Base-by-base conservation (phyloP, 2,329 filamentous ascomycete species). In the Fusarium sulawesiense region DNA sequence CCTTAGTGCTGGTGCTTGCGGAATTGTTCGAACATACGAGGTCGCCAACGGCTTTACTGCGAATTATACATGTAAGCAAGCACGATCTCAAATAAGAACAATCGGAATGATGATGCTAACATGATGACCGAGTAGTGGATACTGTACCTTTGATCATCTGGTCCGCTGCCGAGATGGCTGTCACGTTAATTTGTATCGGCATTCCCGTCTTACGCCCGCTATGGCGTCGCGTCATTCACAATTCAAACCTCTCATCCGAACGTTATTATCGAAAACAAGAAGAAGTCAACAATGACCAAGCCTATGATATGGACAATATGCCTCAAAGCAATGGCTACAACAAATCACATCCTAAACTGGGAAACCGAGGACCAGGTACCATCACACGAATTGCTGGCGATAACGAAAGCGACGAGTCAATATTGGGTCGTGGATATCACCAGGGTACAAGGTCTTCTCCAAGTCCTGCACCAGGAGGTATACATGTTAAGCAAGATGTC, bases 181-280 rank as follows among this genome's bases (percentile, higher is more conserved):
- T 81, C 10, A 78, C 78, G 23, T 72, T 82, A 57, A 71, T 82
- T 23, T 82, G 80, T 68, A 76, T 80, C 29, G 79, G 77, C 20
- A 80, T 82, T 7, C 80, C 80, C 4, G 78, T 80, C 13, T 73
- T 80, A 10, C 75, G 79, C 0, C 80, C 80, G 1, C 73, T 82
- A 2, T 82, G 80, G 68, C 71, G 27, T 6, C 25, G 45, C 10
- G 27, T 21, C n/a, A 5, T 30, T 10, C 18, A 14, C 13, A 27
- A 20, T 4, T 30, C 45, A 6, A 30, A 21, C 9, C n/a, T 48
- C 18, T 48, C 45, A 3, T 29, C 27, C 6, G 45, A 48, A 30
- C 27, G n/a, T 4, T 21, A 48, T 4, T 21, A 29, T 10, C 8
- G n/a, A 21, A 48, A 29, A n/a, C 25, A 48, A 16, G 13, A 29